Evolutionary conservation across 495 filamentous ascomycete species (phyloP), one percentile per base, ranked within the genome.

Genomic region (Aspergillus cavernicola): DNA sequence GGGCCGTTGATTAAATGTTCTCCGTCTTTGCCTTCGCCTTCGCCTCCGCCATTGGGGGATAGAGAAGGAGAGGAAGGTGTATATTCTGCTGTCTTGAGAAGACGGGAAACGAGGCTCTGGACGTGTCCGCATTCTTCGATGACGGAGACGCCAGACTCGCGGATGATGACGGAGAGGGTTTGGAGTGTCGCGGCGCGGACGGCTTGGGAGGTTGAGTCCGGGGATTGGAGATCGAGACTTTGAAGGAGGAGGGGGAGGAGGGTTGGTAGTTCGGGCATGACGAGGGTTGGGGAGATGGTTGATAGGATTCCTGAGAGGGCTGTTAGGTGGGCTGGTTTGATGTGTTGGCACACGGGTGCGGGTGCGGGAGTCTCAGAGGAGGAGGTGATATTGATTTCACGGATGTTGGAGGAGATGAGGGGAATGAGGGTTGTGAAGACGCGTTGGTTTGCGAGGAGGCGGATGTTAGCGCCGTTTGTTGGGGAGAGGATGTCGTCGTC

Each of bases 231-330:
- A 52, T 88, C 85, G n/a, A 90, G 73, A 41, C 73, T 80, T 61
- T 88, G 86, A 3, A 89, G 76, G 37, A 90, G 78, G n/a, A 88
- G 76, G 0, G 86, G 84, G 6, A 84, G 70, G 16, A 89, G 70
- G 15, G 73, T 74, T 16, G 72, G 73, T 9, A 89, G 72, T 57
- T 84, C 77, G 1, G 81, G 75, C 56, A 81, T 73, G 18, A 88
- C 78, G 37, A 89, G 72, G 15, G 67, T 55, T 19, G 82, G 80
- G 9, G 85, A 75, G 24, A 85, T 77, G 52, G 79, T 78, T 50
- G 76, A 75, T 33, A 89, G 75, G 32, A 89, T 77, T 2, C 83
- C 82, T 0, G 82, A 81, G 12, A 89, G 74, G 18, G 86, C 86
- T 45, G 85, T 75, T 16, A 89, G 78, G 52, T 87, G 81, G 58